Evolutionary conservation across 2,329 filamentous ascomycete species (phyloP), one percentile per base, ranked within the genome.

Genomic region (Alternaria sp.): DNA sequence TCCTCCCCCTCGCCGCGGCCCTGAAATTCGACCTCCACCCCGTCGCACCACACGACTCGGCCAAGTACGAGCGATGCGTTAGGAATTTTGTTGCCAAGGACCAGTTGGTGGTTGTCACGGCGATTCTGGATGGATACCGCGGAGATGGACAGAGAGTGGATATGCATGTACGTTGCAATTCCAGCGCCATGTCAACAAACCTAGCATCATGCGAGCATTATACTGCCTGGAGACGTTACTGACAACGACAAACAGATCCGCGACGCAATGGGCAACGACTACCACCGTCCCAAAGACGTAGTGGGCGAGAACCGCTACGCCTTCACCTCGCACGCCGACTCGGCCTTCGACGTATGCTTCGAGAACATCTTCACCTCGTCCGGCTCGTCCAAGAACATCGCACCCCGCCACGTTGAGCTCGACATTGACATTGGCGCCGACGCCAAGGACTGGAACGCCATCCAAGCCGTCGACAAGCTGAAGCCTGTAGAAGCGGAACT

Each of bases 361-460:
- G 92, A 96, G 82, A 98, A 97, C 81, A 81, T 90, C 74, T 85
- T 93, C 67, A 87, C 88, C 71, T 62, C 60, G 9, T 30, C 58
- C 50, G 63, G 50, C 26, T 44, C 47, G 11, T 79, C 79, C 64
- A 77, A 62, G 12, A 40, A 56, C 12, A 62, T 62, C 43, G 58
- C 79, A 88, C 55, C 80, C 77, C 92, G 93, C 70, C 87, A 91
- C 80, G 83, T 97, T 70, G 94, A 97, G 83, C 91, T 97, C 74
- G 94, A 97, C 82, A 91, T 97, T 79, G 94, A 97, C 81, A 97
- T 97, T 75, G 94, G 94, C 75, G 94, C 94, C 81, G 94, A 97
- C 81, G 96, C 96, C 69, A 97, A 97, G 82, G 96, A 99, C 84
- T 99, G 96, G 96, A 93, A 91, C 69, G 93, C 93, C 73, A 96